Evolutionary conservation across 495 filamentous ascomycete genomes (phyloP), one percentile per base, ranked within the genome.

Genomic region (Podospora pseudocomata): DNA sequence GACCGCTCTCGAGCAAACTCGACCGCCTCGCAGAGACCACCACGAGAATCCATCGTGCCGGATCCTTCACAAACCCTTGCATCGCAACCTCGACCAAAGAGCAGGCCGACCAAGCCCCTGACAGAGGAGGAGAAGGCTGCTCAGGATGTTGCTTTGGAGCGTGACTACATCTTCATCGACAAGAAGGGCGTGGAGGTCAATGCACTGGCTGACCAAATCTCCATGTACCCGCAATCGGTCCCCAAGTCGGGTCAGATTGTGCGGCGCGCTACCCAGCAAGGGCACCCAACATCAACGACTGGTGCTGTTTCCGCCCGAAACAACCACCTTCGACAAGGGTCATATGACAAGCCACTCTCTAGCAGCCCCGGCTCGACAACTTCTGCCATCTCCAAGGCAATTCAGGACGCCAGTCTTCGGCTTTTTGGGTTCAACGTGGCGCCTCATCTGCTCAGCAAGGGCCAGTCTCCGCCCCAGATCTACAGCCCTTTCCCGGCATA

Each of bases 151-250:
- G 92, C 91, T 1, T 91, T 96, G 75, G 93, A 96, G 74, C 84
- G 93, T 70, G 95, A 97, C 71, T 99, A 97, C 71, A 94, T 99
- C 44, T 80, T 99, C 19, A 92, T 99, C 20, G 96, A 99, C 78
- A 98, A 97, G 81, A 89, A 89, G 63, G 89, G 90, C 7, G 93
- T 98, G 4, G 92, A 97, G 77, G 94, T 98, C 30, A 97, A 99
- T 80, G 94, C 95, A 4, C 92, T 99, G 75, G 95, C 95, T 9
- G 95, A 99, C 75, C 93, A 98, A 77, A 80, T 99, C 70, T 92
- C 92, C 19, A 88, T 92, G 60, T 92, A 91, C 67, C 85, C 89
- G 63, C 82, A 74, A 27, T 82, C 83, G 16, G 39, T 49, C 2
- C 79, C 83, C 18, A 77, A 80, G 61, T 78, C 82, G 20, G 81